Evolutionary conservation across 129 eudicot genomes (phyloP).

Genomic region (Oenanthe sinensis): DNA sequence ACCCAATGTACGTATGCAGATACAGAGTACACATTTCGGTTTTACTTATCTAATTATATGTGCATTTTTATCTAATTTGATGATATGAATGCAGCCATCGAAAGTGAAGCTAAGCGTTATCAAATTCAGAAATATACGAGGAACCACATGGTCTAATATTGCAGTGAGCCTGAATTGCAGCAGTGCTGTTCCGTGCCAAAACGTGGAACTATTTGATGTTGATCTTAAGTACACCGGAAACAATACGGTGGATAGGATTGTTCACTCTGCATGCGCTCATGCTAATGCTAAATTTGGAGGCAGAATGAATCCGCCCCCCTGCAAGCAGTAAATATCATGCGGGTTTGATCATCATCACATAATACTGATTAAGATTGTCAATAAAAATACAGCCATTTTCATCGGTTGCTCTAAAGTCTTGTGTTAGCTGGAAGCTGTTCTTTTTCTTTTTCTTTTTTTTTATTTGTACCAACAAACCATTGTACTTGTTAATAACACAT

Average conservation of each 20-base stretch:
- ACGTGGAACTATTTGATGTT: background rate
- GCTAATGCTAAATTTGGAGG: background rate
- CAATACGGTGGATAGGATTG: background rate
- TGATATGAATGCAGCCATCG: constrained; percentile 20
- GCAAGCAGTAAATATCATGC: background rate
- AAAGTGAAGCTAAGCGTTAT: constrained; percentile 37
- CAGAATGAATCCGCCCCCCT: background rate
- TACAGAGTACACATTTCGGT: too few relatives aligned
- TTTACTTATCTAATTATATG: too few relatives aligned
- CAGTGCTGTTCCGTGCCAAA: background rate
- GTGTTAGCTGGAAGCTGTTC: background rate
- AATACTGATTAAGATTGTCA: too few relatives aligned
- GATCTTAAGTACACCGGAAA: background rate
- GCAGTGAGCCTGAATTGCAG: constrained; percentile 4
- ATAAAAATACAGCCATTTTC: too few relatives aligned
- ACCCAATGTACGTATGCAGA: background rate
- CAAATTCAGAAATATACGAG: constrained; percentile 44
- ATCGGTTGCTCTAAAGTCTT: too few relatives aligned
- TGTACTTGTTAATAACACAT: too few relatives aligned
- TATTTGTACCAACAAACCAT: too few relatives aligned
- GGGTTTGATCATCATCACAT: too few relatives aligned
- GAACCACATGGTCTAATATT: constrained; percentile 17
- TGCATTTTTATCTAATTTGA: background rate
- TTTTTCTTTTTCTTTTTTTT: background rate
- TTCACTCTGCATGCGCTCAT: background rate